Conservation (phyloP, 805 yeast genomes). For the Sungouiozyma intestinalis region DNA sequence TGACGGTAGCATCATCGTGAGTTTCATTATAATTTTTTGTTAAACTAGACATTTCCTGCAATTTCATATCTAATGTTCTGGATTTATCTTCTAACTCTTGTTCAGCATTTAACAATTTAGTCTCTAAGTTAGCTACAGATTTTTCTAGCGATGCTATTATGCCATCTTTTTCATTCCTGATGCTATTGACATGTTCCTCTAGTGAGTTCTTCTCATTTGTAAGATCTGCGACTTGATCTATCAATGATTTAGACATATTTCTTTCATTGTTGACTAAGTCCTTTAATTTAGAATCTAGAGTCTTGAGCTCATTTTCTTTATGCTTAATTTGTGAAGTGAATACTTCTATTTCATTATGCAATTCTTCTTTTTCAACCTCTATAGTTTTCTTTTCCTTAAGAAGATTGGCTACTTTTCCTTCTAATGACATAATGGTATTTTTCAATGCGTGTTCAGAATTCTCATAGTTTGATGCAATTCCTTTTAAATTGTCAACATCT, state of each 20-base stretch:
- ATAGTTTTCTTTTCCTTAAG: slow-evolving; percentile 2
- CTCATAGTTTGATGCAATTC: slow-evolving; percentile 1
- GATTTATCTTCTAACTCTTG: slow-evolving; percentile 1
- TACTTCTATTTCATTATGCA: slow-evolving; percentile 4
- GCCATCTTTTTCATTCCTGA: slow-evolving; percentile 3
- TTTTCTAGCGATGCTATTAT: slow-evolving; percentile 1
- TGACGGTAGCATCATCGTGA: slow-evolving; percentile 28
- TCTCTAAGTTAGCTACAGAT: slow-evolving; percentile 1
- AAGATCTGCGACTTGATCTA: slow-evolving; percentile 5
- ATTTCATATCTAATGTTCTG: slow-evolving; percentile 8
- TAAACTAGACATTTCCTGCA: slow-evolving; percentile 5
- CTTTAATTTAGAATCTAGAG: slow-evolving; percentile 3
- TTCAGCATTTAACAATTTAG: slow-evolving; percentile 3
- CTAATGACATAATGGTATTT: neutral
- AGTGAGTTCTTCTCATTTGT: slow-evolving; percentile 7
- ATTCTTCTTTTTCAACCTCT: slow-evolving; percentile 4
- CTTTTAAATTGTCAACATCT: slow-evolving; percentile 3
- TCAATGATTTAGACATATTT: slow-evolving; percentile 2
- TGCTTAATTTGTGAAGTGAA: slow-evolving; percentile 1
- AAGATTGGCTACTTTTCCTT: neutral
- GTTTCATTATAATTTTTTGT: slow-evolving; percentile 17
- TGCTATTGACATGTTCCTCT: slow-evolving; percentile 5
- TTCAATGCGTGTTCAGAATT: slow-evolving; percentile 2
- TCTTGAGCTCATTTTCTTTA: slow-evolving; percentile 3
- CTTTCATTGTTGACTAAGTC: slow-evolving; percentile 3